phyloP scores from a whole-genome alignment of 2,329 filamentous ascomycete genomes.

The Penicillium sp. region DNA sequence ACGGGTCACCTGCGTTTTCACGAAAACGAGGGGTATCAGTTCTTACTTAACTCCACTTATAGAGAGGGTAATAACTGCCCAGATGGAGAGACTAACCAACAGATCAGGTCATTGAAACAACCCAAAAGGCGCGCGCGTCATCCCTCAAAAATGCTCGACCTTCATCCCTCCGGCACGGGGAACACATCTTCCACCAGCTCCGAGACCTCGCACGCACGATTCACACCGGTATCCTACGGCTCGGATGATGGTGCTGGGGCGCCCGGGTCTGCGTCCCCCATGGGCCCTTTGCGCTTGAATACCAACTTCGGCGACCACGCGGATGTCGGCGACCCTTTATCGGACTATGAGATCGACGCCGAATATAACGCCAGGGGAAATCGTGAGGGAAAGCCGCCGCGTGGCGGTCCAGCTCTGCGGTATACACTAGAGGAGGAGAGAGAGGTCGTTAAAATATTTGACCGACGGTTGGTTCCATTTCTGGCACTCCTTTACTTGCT shows the following conservation, averaged over 20 bases:
- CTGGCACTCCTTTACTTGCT: constrained; percentile 79
- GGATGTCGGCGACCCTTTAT: constrained; percentile 18
- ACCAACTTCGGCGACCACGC: constrained; percentile 32
- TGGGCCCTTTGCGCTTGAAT: constrained; percentile 30
- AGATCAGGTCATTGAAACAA: neutral
- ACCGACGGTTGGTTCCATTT: constrained; percentile 72
- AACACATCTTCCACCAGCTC: constrained; percentile 27
- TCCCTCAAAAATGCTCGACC: constrained; percentile 22
- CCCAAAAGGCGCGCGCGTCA: neutral
- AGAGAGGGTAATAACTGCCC: neutral
- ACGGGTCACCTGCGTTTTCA: constrained; percentile 4
- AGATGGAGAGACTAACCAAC: neutral
- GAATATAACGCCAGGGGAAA: constrained; percentile 31
- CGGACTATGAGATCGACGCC: constrained; percentile 26
- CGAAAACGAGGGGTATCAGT: neutral
- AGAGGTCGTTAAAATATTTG: constrained; percentile 68
- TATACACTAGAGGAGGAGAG: constrained; percentile 64
- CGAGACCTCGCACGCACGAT: constrained; percentile 27
- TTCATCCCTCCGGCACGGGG: constrained; percentile 26
- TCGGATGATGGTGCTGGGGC: constrained; percentile 26
- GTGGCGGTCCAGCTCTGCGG: constrained; percentile 27
- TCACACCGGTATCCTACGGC: constrained; percentile 36
- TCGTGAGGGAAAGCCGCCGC: constrained; percentile 14
- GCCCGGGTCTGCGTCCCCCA: constrained; percentile 14
- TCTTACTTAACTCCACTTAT: neutral